Conservation (phyloP, 192 early-diverging fungal species). For the Podila epicladia region DNA sequence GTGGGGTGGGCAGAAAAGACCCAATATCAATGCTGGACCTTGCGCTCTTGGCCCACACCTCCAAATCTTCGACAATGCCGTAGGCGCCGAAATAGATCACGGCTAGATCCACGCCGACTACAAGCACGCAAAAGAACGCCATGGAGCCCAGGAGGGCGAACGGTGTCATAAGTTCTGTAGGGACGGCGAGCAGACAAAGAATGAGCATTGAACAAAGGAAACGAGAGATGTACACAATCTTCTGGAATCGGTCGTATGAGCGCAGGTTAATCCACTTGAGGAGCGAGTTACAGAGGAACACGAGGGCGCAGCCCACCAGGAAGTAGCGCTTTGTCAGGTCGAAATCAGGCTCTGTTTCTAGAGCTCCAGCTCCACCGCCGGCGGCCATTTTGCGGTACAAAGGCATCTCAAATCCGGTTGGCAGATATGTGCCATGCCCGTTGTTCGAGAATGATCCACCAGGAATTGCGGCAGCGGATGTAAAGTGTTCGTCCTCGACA, state of each 20-base stretch:
- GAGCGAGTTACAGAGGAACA: conserved; percentile 37
- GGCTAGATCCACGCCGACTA: conserved; percentile 31
- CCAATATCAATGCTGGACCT: conserved; percentile 36
- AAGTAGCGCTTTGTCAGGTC: conserved; percentile 35
- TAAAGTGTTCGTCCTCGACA: conserved; percentile 5
- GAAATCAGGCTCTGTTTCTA: conserved; percentile 12
- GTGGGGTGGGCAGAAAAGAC: conserved; percentile 23
- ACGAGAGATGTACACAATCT: conserved; percentile 32
- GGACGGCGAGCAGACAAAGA: conserved; percentile 26
- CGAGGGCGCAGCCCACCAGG: conserved; percentile 28
- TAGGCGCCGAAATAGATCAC: conserved; percentile 47
- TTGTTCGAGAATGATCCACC: background rate
- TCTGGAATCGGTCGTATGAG: conserved; percentile 37
- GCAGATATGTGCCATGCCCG: background rate
- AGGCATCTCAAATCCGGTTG: conserved; percentile 28
- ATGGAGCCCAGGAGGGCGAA: conserved; percentile 30
- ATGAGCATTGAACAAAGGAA: conserved; percentile 28
- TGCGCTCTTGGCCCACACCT: conserved; percentile 37
- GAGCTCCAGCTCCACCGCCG: background rate
- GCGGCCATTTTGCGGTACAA: conserved; percentile 1
- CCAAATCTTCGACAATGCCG: conserved; percentile 33
- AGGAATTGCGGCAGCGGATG: background rate
- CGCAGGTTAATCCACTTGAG: conserved; percentile 45
- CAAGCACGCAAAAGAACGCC: conserved; percentile 25
- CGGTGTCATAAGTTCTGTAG: conserved; percentile 25